Evolutionary conservation across 2,329 filamentous ascomycete species (phyloP).

Genomic region (Fusarium pseudograminearum): DNA sequence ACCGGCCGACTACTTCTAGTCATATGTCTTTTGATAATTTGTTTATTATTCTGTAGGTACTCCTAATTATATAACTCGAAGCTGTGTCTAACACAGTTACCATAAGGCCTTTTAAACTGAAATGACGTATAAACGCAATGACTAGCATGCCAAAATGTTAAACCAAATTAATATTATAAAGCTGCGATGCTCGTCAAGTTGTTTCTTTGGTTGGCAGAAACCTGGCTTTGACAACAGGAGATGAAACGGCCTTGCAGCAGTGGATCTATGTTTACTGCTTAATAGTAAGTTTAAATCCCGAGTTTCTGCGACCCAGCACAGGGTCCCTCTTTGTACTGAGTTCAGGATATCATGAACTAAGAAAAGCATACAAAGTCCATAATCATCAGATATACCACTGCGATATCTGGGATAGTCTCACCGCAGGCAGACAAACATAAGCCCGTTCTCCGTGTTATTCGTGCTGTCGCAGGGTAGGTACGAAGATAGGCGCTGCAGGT

Average conservation of each 20-base stretch:
- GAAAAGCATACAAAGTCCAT: background rate
- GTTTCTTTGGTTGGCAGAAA: background rate
- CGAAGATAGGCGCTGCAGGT: background rate
- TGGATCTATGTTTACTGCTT: background rate
- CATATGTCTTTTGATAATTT: background rate
- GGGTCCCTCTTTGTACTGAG: too few species aligned
- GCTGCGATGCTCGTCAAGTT: background rate
- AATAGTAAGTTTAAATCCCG: background rate
- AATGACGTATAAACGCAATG: background rate
- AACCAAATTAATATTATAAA: too few species aligned
- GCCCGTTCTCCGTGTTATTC: background rate
- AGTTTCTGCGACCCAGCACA: background rate
- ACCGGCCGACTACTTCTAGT: background rate
- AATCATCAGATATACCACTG: background rate
- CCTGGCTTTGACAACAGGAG: background rate
- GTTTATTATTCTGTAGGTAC: background rate
- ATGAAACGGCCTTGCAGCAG: background rate
- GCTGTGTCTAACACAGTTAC: too few species aligned
- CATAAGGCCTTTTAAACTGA: background rate
- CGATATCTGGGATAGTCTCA: background rate
- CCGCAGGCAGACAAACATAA: background rate
- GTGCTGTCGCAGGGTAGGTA: background rate
- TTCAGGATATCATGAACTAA: background rate
- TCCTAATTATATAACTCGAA: background rate
- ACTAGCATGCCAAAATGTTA: too few species aligned